Evolutionary conservation across 2,329 filamentous ascomycete species (phyloP).

Genomic region (Ophiostoma novo-ulmi): DNA sequence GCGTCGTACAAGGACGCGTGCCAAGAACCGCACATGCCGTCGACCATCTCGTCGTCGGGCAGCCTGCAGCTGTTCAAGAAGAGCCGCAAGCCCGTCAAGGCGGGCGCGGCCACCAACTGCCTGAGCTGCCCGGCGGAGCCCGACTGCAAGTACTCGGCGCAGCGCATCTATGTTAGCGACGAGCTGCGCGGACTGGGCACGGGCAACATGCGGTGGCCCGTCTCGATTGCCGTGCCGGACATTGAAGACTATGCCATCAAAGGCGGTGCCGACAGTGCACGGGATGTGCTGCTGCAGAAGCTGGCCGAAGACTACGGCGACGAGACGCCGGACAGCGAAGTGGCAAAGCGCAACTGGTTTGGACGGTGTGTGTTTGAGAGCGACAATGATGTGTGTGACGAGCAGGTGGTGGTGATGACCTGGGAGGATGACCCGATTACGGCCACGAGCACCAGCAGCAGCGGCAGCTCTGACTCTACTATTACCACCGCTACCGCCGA

Average conservation of each 20-base stretch:
- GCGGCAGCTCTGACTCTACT: not conserved
- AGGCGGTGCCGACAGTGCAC: conserved; percentile 45
- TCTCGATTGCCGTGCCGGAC: conserved; percentile 84
- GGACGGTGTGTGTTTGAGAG: conserved; percentile 92
- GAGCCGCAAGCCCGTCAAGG: conserved; percentile 67
- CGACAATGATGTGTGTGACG: conserved; percentile 90
- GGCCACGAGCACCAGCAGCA: conserved; percentile 2
- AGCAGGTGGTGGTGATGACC: conserved; percentile 80
- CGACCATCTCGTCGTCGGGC: conserved; percentile 69
- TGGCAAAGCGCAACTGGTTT: conserved; percentile 64
- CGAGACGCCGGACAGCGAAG: conserved; percentile 43
- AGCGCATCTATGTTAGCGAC: conserved; percentile 65
- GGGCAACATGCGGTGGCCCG: conserved; percentile 71
- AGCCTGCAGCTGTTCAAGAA: conserved; percentile 72
- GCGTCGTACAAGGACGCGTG: conserved; percentile 40
- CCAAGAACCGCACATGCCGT: conserved; percentile 62
- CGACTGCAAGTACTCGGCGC: conserved; percentile 78
- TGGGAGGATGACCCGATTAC: conserved; percentile 69
- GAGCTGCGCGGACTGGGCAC: conserved; percentile 55
- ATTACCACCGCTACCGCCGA: conserved; percentile 25
- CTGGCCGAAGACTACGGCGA: conserved; percentile 50
- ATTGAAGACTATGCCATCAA: conserved; percentile 67
- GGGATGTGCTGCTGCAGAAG: conserved; percentile 37
- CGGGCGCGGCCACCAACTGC: conserved; percentile 79
- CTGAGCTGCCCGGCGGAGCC: conserved; percentile 69